phyloP scores from a whole-genome alignment of 495 filamentous ascomycete species.

The Ramalina peruviana region DNA sequence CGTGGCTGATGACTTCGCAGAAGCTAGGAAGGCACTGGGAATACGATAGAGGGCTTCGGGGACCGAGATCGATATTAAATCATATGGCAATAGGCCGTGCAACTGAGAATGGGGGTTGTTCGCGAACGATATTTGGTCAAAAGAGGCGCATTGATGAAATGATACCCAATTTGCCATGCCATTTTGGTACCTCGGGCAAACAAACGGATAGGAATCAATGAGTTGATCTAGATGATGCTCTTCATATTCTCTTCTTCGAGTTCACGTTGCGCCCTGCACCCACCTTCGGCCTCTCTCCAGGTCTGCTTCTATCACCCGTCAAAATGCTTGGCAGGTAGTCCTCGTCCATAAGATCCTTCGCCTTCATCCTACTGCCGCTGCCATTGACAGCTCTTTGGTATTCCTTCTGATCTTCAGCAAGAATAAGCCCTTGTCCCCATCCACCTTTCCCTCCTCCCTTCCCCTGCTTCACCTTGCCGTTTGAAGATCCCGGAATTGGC shows the following conservation, averaged over 20 bases:
- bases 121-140: neutral
- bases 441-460: conserved; percentile 71
- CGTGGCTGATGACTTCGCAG: conserved; percentile 12
- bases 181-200: neutral
- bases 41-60: neutral
- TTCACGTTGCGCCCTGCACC: conserved; percentile 83
- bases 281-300: conserved; percentile 55
- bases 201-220: neutral
- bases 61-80: neutral
- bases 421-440: conserved; percentile 70
- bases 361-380: conserved; percentile 44
- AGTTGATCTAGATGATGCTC: neutral
- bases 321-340: conserved; percentile 83
- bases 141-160: neutral
- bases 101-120: neutral
- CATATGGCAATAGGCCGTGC: neutral
- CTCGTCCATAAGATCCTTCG: conserved; percentile 83
- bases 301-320: conserved; percentile 55
- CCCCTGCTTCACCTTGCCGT: conserved; percentile 46
- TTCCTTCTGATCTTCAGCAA: conserved; percentile 95
- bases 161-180: no score
- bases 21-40: neutral
- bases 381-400: conserved; percentile 50
- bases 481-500: conserved; percentile 65
- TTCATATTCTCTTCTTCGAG: conserved; percentile 41